These are phyloP conservation scores for Populus simonii DNA, from an alignment of 345 rosid genomes.

Conservation along the genomic window DNA sequence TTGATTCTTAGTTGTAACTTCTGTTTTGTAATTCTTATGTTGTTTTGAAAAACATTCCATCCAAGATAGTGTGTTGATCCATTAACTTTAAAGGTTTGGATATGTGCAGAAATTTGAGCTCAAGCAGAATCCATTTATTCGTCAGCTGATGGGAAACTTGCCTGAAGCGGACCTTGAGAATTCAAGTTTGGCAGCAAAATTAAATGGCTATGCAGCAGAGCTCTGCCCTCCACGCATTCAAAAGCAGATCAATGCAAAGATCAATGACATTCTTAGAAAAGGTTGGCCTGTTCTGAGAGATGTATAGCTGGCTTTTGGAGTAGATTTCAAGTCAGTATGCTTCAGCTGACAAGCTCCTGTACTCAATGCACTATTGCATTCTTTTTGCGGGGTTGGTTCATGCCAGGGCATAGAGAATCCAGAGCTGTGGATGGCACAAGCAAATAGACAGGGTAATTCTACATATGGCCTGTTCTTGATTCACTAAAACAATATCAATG, in stretches of 20 bases:
- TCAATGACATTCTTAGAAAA: constrained; percentile 66
- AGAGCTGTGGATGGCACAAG: not conserved
- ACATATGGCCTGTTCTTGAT: not conserved
- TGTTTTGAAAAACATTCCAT: not conserved
- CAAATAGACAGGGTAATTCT: not conserved
- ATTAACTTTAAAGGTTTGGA: not conserved
- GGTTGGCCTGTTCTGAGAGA: constrained; percentile 80
- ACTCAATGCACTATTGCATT: not conserved
- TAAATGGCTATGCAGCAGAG: constrained; percentile 80
- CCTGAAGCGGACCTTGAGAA: constrained; percentile 75
- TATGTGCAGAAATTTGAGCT: constrained; percentile 84
- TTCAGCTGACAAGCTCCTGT: not conserved
- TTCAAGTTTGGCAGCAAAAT: constrained; percentile 68
- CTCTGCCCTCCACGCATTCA: constrained; percentile 65
- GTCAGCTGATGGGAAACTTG: constrained; percentile 80
- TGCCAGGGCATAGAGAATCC: not conserved
- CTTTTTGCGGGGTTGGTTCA: not conserved
- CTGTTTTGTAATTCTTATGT: too few relatives aligned
- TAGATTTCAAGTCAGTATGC: not conserved
- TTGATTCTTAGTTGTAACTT: too few relatives aligned
- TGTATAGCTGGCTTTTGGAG: constrained; percentile 26
- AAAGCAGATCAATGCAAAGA: constrained; percentile 55
- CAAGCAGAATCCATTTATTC: constrained; percentile 68
- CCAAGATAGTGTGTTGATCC: not conserved
- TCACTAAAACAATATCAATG: not conserved